A percentile compares a stretch with the other conserved stretches of the same genome.
These are phyloP conservation scores for Psophocarpus tetragonolobus DNA, from an alignment of 306 rosid genomes.

Conservation along the genomic window DNA sequence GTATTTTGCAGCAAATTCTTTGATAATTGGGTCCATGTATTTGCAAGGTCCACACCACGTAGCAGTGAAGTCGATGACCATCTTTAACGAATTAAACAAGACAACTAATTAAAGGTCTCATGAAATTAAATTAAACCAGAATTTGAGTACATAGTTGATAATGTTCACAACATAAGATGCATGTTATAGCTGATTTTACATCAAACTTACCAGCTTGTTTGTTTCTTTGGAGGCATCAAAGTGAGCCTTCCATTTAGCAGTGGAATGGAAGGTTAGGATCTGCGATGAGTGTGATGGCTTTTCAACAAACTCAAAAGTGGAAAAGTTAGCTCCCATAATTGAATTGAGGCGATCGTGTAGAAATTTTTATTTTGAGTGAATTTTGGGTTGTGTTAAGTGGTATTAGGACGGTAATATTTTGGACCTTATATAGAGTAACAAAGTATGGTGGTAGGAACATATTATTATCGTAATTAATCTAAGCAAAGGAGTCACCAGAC, in stretches of 20 bases:
- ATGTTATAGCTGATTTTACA: neutral
- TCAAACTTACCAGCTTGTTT: slow-evolving; percentile 61
- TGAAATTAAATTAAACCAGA: neutral
- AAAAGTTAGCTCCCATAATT: slow-evolving; percentile 52
- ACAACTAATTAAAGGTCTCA: neutral
- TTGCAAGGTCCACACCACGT: slow-evolving; percentile 90
- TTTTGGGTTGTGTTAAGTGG: neutral
- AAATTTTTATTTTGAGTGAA: neutral
- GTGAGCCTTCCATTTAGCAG: slow-evolving; percentile 63
- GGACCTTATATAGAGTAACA: neutral
- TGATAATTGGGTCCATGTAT: slow-evolving; percentile 60
- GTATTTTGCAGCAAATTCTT: slow-evolving; percentile 57
- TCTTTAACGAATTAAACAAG: slow-evolving; percentile 31
- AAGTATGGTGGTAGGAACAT: neutral
- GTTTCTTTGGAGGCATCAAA: slow-evolving; percentile 49
- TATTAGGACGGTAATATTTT: neutral
- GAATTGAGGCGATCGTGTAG: neutral
- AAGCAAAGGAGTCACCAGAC: neutral
- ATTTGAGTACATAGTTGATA: neutral
- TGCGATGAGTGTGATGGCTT: slow-evolving; percentile 29
- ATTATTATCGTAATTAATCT: neutral
- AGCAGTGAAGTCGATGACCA: slow-evolving; percentile 90
- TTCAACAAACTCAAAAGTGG: slow-evolving; percentile 22
- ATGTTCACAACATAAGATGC: neutral
- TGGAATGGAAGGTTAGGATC: slow-evolving; percentile 49